Conservation (phyloP, 164 flowering plant species). For the Nymphaea colorata region DNA sequence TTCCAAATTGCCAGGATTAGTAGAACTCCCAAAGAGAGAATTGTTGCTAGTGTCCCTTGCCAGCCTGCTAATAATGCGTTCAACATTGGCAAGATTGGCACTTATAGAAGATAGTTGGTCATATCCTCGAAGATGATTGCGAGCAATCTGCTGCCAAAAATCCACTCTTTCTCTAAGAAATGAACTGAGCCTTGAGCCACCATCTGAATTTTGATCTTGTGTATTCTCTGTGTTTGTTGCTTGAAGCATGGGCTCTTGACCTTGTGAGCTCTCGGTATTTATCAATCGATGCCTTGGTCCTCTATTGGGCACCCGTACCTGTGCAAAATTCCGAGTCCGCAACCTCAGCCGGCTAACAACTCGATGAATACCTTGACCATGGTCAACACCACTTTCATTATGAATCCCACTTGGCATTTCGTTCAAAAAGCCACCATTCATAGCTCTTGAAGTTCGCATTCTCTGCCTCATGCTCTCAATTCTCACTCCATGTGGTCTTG, state of each 20-base stretch:
- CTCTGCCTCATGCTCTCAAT: conserved; percentile 21
- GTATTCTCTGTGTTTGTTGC: too few relatives aligned
- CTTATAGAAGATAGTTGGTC: conserved; percentile 15
- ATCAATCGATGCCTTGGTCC: too few relatives aligned
- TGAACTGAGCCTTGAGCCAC: conserved; percentile 9
- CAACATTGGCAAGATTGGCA: conserved; percentile 6
- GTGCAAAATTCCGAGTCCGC: conserved; percentile 2
- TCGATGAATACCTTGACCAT: conserved; percentile 6
- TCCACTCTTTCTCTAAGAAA: conserved; percentile 3
- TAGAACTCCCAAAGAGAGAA: conserved; percentile 13
- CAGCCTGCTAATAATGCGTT: conserved; percentile 9
- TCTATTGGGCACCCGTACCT: neutral
- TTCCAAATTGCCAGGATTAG: conserved; percentile 7
- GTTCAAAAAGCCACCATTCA: conserved; percentile 11
- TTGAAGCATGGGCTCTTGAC: too few relatives aligned
- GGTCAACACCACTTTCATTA: conserved; percentile 11
- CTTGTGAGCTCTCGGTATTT: too few relatives aligned
- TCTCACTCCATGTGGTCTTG: conserved; percentile 22
- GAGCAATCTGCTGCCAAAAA: conserved; percentile 13
- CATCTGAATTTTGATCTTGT: conserved; percentile 5
- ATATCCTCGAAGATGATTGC: conserved; percentile 8
- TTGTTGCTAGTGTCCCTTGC: neutral
- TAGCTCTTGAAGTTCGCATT: conserved; percentile 7
- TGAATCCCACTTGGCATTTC: conserved; percentile 9
- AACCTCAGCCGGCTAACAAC: conserved; percentile 6